Evolutionary conservation across 345 rosid genomes (phyloP), one percentile per base, ranked within the genome.

Genomic region (Dimocarpus longan): DNA sequence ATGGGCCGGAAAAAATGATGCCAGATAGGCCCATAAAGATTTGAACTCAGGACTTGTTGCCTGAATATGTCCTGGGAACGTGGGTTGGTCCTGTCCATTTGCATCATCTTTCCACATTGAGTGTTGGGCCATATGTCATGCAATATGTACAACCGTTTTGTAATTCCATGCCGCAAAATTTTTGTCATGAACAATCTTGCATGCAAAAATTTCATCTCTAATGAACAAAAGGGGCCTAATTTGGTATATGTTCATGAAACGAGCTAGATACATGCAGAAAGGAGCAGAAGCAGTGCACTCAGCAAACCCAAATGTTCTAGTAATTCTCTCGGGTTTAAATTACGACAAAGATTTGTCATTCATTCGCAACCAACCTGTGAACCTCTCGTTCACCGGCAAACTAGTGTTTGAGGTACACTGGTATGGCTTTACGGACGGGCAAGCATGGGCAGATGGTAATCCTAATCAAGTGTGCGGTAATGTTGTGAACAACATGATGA

Each of bases 281-380:
- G 98, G 98, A 73, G 99, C 98, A 0, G 99, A 94, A 82, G 95
- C 95, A 12, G 97, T 96, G 72, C 97, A 96, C 81, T 76, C 89
- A 46, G 91, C 91, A 66, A 96, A 96, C 82, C 98, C 97, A n/a
- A 81, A 92, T 52, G 90, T 94, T 75, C 94, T 96, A 5, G 95
- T 96, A 21, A 91, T 96, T 66, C 89, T 96, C 21, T 96, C 99
- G 0, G 98, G 99, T 46, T 87, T 96, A 73, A 88, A 66, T 77
- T 96, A 86, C 46, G 99, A 93, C 85, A 80, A 74, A 48, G 97
- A 94, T 76, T 81, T 96, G 65, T 88, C 97, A 0, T 96, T 93
- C 79, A 80, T 94, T 10, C 63, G 73, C 48, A 84, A 80, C 42
- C 85, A 81, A 70, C 85, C 91, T 0, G 83, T 86, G 63, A 86